Evolutionary conservation across 1,284 basidiomycete genomes (phyloP), one percentile per base, ranked within the genome.

Genomic region (Cryptococcus sp.): DNA sequence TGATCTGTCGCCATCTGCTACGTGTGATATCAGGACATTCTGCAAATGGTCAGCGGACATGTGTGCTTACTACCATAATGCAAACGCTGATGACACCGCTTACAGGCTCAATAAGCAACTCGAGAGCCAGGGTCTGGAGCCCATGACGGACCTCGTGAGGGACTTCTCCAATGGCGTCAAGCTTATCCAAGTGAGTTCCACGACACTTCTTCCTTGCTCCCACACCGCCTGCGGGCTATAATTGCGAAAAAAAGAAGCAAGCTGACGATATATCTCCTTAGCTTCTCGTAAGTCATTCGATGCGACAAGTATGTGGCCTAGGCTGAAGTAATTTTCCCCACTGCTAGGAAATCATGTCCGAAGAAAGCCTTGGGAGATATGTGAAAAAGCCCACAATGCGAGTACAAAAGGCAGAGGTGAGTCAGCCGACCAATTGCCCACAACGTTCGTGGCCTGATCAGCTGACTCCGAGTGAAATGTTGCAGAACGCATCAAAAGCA

Each of bases 101-200:
- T 44, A 20, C 86, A 83, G 95, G 95, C 83, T 99, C 59, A 99
- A 99, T 73, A 93, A 93, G 7, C 95, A 95, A 75, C 84, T 99
- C 38, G 92, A 96, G 72, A 82, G 85, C 4, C 83, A 89, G 68
- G 88, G 88, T 61, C 86, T 95, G 67, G 87, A 89, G 20, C 86
- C 91, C n/a, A 96, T 99, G 91, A 83, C 82, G 15, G 93, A 92
- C 45, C 84, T 99, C 3, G 88, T 91, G 23, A 83, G 86, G 54
- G 95, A 98, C 81, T 86, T 99, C 50, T 92, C 89, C 5, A 93
- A 97, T 80, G 95, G 95, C 46, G 93, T 97, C 37, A 87, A 90
- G 65, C 83, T 99, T 45, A 95, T 98, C 62, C 93, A 83, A 67
- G 77, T 78, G 50, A 63, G 72, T 50, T 10, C 3, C 11, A 16